Evolutionary conservation across 345 rosid genomes (phyloP).

Genomic region (Ailanthus altissimus): DNA sequence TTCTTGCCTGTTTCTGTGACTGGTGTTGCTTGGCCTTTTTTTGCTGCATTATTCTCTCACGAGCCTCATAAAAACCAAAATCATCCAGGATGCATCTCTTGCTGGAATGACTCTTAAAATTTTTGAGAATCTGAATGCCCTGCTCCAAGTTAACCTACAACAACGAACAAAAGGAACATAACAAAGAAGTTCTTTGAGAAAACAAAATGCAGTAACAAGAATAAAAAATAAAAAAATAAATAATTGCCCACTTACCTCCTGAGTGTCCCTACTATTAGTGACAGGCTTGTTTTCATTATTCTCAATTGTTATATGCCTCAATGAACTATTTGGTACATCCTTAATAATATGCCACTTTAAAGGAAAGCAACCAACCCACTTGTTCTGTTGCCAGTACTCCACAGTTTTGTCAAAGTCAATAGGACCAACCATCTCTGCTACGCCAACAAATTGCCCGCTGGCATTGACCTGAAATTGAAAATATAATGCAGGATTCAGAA

Average conservation of each 20-base stretch:
- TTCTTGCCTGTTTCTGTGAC: conserved; percentile 55
- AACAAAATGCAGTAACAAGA: neutral
- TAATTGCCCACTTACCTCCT: conserved; percentile 62
- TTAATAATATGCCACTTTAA: conserved; percentile 81
- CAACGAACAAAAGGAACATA: neutral
- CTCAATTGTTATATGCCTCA: conserved; percentile 67
- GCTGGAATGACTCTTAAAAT: conserved; percentile 52
- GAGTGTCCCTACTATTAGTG: conserved; percentile 83
- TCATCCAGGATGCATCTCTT: conserved; percentile 61
- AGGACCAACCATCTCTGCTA: conserved; percentile 76
- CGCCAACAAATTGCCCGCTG: conserved; percentile 84
- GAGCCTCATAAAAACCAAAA: conserved; percentile 57
- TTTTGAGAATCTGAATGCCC: conserved; percentile 49
- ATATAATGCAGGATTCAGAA: conserved; percentile 2
- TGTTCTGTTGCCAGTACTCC: conserved; percentile 86
- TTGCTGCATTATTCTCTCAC: conserved; percentile 51
- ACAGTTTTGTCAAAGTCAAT: conserved; percentile 70
- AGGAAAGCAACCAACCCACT: conserved; percentile 81
- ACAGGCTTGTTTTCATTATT: conserved; percentile 82
- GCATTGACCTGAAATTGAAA: conserved; percentile 63
- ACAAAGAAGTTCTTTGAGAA: neutral
- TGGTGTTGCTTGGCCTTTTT: conserved; percentile 47
- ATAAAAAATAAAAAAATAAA: conserved; percentile 12
- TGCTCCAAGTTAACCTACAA: conserved; percentile 56
- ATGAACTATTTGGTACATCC: conserved; percentile 67